Conservation (phyloP, 169 alveolate genomes). For the Eimeria mitis region DNA sequence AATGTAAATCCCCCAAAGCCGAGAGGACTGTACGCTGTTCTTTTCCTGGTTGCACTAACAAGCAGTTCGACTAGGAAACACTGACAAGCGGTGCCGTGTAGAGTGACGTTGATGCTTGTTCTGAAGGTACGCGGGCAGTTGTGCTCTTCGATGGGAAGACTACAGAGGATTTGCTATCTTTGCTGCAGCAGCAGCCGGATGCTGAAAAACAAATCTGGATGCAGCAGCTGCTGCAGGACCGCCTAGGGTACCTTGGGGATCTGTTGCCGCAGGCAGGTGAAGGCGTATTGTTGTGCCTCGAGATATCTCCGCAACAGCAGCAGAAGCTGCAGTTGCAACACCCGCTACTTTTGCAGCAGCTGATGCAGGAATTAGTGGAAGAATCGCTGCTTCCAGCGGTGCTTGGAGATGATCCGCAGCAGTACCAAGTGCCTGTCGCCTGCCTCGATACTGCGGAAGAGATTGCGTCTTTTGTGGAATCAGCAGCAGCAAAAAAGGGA, state of each 20-base stretch:
- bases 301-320: slow-evolving; percentile 33
- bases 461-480: slow-evolving; percentile 1
- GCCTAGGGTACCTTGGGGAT: slow-evolving; percentile 22
- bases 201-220: slow-evolving; percentile 28
- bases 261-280: slow-evolving; percentile 15
- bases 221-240: slow-evolving; percentile 59
- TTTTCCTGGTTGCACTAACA: background rate
- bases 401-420: slow-evolving; percentile 39
- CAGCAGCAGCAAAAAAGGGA: slow-evolving; percentile 12
- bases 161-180: slow-evolving; percentile 13
- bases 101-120: background rate
- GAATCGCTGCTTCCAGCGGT: slow-evolving; percentile 45
- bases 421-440: slow-evolving; percentile 29
- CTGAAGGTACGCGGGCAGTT: slow-evolving; percentile 41
- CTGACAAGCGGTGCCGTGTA: background rate
- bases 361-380: slow-evolving; percentile 39
- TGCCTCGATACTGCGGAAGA: slow-evolving; percentile 46
- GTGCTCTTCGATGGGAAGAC: slow-evolving; percentile 59
- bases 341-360: slow-evolving; percentile 25
- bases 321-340: slow-evolving; percentile 16
- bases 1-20: background rate
- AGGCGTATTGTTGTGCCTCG: slow-evolving; percentile 47
- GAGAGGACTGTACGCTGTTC: background rate
- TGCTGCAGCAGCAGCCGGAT: slow-evolving; percentile 14
- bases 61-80: background rate